Percentiles rank a stretch among this genome's conserved stretches.
These are phyloP conservation scores for Rhinocladiella similis DNA, from an alignment of 2,329 filamentous ascomycete genomes.

Conservation along the genomic window DNA sequence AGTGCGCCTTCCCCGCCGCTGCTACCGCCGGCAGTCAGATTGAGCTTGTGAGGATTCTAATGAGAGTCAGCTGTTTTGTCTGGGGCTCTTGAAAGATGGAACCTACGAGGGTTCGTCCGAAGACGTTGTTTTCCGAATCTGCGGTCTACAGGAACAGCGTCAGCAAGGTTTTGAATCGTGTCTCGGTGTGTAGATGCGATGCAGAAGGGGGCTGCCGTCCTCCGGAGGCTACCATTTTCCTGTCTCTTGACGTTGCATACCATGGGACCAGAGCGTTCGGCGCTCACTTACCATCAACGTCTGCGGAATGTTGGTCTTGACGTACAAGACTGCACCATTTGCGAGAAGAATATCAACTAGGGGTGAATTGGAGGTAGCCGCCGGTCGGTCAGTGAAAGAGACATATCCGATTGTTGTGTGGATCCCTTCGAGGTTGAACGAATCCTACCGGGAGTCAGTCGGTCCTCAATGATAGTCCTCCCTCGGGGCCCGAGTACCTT, in stretches of 20 bases:
- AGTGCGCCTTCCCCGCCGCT: conserved; percentile 66
- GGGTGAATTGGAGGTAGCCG: conserved; percentile 29
- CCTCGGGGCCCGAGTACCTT: conserved; percentile 6
- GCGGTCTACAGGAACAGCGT: conserved; percentile 35
- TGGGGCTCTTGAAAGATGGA: background rate
- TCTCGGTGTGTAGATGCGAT: too few species aligned
- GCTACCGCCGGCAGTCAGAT: conserved; percentile 63
- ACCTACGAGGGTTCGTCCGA: conserved; percentile 52
- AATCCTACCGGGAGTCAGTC: conserved; percentile 42
- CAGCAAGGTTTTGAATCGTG: background rate
- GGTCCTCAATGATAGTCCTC: background rate
- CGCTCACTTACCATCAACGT: conserved; percentile 42
- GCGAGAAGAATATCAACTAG: conserved; percentile 32
- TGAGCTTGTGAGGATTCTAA: conserved; percentile 62
- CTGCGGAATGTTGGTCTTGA: conserved; percentile 55
- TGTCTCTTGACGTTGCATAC: background rate
- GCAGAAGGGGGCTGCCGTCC: too few species aligned
- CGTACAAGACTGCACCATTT: conserved; percentile 51
- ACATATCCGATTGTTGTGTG: conserved; percentile 35
- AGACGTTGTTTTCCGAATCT: conserved; percentile 61
- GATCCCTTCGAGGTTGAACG: conserved; percentile 33
- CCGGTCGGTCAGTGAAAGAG: conserved; percentile 26
- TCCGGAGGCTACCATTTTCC: background rate
- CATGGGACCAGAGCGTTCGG: background rate
- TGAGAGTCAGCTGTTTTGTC: background rate